Evolutionary conservation across 2,329 filamentous ascomycete species (phyloP), one percentile per base, ranked within the genome.

Genomic region (Colletotrichum godetiae): DNA sequence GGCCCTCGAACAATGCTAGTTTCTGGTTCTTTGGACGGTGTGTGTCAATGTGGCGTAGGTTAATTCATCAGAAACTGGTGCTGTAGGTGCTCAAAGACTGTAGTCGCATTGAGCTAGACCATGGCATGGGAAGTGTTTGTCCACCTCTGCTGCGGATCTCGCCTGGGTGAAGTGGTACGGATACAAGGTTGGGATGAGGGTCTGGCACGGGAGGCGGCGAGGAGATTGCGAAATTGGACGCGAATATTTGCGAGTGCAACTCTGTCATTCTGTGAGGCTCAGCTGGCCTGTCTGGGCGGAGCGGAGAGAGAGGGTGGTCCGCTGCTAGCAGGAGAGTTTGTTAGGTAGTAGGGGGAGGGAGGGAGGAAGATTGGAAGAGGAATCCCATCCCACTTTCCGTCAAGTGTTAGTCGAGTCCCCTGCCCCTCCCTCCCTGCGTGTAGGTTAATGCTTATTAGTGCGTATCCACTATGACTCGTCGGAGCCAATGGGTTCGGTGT

Each of bases 21-120:
- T 73, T 70, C 61, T 49, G 24, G 31, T 71, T 57, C 24, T 56
- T 73, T 61, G 22, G 71, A 73, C 46, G 71, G 56, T 70, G 49
- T 60, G 67, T 55, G 61, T 71, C 71, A 66, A 31, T 73, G 71
- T 73, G 71, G 60, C 61, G 67, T 73, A 60, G 57, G 66, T 70
- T 70, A 33, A 56, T n/a, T 24, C 22, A 61, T 11, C 29, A 12
- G 27, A 24, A n/a, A 24, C 12, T 53, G 42, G 19, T 49, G 8
- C 19, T 22, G 42, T 22, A 49, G 19, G 42, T 42, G 37, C 37
- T 42, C 19, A 6, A 42, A 42, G 37, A 7, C 37, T 62, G 42
- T 29, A 24, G 29, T 24, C 19, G 13, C 46, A 8, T 29, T 27
- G 42, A 27, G 15, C 37, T n/a, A 8, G 49, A 29, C 22, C 35